Base-by-base conservation (phyloP, 148 eudicot genomes). In the Agrostemma githago region DNA sequence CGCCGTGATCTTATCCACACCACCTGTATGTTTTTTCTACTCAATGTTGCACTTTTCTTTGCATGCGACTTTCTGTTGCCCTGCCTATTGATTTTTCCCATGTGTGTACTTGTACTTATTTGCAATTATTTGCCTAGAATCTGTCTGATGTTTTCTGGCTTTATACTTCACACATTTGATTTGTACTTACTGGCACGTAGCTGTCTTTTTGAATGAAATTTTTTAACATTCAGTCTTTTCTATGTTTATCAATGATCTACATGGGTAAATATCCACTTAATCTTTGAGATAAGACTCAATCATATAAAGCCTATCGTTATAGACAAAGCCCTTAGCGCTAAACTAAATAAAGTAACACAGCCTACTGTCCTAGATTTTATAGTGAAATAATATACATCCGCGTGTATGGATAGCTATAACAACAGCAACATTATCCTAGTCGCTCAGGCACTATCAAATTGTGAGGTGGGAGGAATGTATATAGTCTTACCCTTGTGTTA, bases 1-100 rank as follows among this genome's bases (percentile, higher is more conserved):
- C 78, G 99, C 99, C 72, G 85, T 74, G 44, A 80, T 86, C 78
- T 81, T 95, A 75, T 83, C 96, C 54, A 92, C 99, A 67, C 91
- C 97, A 77, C 87, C 90, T 84, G 99, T 95, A 72, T 73, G 81
- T 68, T 71, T n/a, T 16, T 62, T 74, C 68, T 19, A 46, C 37
- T 42, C 20, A 53, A 17, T 51, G 12, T 70, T 21, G 5, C 72
- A 14, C 6, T 14, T 48, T 70, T 41, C 0, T 70, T 5, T 53
- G 72, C 39, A 44, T 46, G 54, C n/a, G 48, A 9, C n/a, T 17
- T 68, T 21, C 56, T 68, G 34, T 10, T 43, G 53, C 39, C 10
- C 34, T 43, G 14, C 20, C 40, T 6, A 14, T n/a, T 51, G 4
- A 3, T 40, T 58, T 38, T 58, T 59, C 11, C 16, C 41, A 39